These are phyloP conservation scores for Podochytrium sp. DNA, from an alignment of 192 early-diverging fungal species.

Conservation along the genomic window DNA sequence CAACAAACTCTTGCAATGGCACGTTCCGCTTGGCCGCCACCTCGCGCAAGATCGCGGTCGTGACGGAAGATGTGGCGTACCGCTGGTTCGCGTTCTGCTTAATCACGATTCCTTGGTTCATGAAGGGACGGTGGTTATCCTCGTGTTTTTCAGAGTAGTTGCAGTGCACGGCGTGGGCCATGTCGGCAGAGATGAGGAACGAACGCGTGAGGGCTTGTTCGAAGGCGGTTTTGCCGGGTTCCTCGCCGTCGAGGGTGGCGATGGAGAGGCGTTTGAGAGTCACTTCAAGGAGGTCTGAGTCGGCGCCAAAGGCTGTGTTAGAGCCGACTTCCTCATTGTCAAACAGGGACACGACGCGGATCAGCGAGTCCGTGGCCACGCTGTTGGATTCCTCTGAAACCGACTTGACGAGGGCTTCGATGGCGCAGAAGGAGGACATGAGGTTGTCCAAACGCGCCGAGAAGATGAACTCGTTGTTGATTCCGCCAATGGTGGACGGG, in stretches of 20 bases:
- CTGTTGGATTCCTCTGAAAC: constrained; percentile 12
- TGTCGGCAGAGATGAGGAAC: constrained; percentile 82
- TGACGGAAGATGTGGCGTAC: constrained; percentile 64
- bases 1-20: constrained; percentile 79
- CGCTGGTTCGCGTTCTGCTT: constrained; percentile 97
- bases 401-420: constrained; percentile 68
- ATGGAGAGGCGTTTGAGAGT: constrained; percentile 45
- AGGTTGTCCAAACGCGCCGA: constrained; percentile 95
- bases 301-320: constrained; percentile 90
- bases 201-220: constrained; percentile 84
- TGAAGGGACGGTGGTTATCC: constrained; percentile 85
- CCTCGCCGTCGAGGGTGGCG: constrained; percentile 43
- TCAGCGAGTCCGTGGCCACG: constrained; percentile 65
- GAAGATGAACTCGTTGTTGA: constrained; percentile 91
- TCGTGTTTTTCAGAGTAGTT: constrained; percentile 95
- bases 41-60: constrained; percentile 56
- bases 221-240: constrained; percentile 58
- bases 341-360: constrained; percentile 89
- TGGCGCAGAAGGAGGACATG: constrained; percentile 91
- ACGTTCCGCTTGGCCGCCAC: constrained; percentile 77
- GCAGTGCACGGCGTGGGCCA: constrained; percentile 91
- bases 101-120: constrained; percentile 90
- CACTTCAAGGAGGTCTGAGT: constrained; percentile 75
- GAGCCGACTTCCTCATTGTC: constrained; percentile 99
- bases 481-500: constrained; percentile 85